Evolutionary conservation across 768 basidiomycete genomes (phyloP).

Genomic region (Tremella yokohamensis): DNA sequence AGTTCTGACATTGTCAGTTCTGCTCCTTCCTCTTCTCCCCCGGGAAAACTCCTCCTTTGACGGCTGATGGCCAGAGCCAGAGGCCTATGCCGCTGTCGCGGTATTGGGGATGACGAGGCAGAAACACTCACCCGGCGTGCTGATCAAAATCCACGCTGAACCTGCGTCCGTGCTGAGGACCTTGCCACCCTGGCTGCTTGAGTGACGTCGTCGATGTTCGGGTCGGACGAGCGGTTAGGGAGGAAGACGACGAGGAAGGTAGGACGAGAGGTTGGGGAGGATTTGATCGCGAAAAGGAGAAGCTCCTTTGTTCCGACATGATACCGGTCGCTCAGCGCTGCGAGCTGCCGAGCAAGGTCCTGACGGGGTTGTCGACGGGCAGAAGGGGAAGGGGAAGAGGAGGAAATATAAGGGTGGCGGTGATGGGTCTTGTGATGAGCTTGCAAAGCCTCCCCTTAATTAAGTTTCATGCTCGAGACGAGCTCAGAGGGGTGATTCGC

Average conservation of each 20-base stretch:
- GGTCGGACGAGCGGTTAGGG: constrained; percentile 2
- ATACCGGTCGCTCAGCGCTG: background rate
- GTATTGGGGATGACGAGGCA: background rate
- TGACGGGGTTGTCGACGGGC: no score
- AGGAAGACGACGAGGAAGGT: constrained; percentile 2
- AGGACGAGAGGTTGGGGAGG: constrained; percentile 1
- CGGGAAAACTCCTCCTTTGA: constrained; percentile 5
- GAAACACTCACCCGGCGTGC: background rate
- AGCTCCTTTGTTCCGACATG: constrained; percentile 15
- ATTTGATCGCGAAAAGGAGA: background rate
- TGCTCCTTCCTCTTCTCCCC: no score
- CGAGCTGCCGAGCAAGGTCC: no score
- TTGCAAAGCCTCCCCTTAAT: no score
- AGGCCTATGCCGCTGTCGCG: background rate
- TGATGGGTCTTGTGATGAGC: no score
- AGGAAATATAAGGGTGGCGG: no score
- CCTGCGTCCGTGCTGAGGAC: background rate
- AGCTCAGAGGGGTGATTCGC: no score
- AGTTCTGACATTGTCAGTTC: background rate
- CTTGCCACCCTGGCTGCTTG: constrained; percentile 1
- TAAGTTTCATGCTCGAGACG: no score
- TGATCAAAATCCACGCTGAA: constrained; percentile 1
- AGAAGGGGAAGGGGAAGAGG: no score
- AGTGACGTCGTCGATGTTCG: constrained; percentile 1
- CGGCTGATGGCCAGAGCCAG: background rate